Conservation (phyloP, 2,329 filamentous ascomycete species). For the Aureobasidium leucospermi region DNA sequence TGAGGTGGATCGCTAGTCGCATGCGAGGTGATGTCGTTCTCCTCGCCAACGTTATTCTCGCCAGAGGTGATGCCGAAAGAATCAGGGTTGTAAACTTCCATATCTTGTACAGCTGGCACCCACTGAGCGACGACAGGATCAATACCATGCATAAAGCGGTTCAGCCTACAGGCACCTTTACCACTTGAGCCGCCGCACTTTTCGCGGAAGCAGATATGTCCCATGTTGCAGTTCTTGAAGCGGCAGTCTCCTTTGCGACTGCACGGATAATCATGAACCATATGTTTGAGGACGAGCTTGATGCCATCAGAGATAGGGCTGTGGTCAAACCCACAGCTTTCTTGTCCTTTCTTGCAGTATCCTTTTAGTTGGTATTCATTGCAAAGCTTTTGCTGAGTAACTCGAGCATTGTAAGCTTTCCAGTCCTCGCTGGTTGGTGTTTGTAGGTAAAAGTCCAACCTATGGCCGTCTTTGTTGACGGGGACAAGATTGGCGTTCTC, state of each 20-base stretch:
- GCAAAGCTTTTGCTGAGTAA: constrained; percentile 39
- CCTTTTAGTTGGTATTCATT: constrained; percentile 40
- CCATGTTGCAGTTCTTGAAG: constrained; percentile 36
- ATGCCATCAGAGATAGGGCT: constrained; percentile 32
- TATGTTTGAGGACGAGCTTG: constrained; percentile 36
- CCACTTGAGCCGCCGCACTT: constrained; percentile 24
- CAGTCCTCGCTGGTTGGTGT: constrained; percentile 35
- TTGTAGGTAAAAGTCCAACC: constrained; percentile 39
- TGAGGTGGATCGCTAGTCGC: neutral
- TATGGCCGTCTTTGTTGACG: constrained; percentile 40
- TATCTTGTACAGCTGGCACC: neutral
- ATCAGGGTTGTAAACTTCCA: neutral
- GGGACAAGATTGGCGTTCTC: constrained; percentile 31
- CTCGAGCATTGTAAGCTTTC: constrained; percentile 24
- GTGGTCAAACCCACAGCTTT: constrained; percentile 42
- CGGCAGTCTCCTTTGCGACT: constrained; percentile 35
- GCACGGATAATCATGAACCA: constrained; percentile 40
- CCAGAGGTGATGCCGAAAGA: neutral
- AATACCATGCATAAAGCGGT: constrained; percentile 8
- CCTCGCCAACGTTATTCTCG: neutral
- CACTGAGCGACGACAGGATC: constrained; percentile 14
- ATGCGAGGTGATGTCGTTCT: neutral
- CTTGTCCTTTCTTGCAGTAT: constrained; percentile 23
- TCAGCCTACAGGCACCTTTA: constrained; percentile 21
- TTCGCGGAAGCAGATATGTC: constrained; percentile 38